Percentiles rank a stretch among this genome's conserved stretches.
phyloP scores from a whole-genome alignment of 208 protist genomes.

The Leishmania arabica region DNA sequence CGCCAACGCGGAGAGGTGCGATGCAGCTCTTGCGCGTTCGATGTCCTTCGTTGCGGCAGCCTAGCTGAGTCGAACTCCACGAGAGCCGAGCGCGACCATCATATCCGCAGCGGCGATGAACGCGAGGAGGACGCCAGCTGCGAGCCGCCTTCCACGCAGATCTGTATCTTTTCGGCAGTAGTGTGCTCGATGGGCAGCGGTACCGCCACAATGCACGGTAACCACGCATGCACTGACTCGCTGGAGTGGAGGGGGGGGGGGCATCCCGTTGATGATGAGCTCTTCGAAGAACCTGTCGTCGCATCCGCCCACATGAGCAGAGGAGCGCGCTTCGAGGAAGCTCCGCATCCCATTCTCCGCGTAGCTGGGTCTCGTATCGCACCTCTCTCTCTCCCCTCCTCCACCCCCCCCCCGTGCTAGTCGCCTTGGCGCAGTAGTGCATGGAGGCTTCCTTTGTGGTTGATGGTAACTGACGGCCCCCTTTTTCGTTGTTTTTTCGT shows the following conservation, averaged over 20 bases:
- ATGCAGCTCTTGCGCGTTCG: neutral
- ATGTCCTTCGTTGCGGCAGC: neutral
- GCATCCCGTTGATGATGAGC: neutral
- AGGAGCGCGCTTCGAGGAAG: neutral
- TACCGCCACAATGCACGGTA: neutral
- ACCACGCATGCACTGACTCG: neutral
- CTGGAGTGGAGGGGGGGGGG: neutral
- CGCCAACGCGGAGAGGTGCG: neutral
- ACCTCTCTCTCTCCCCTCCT: no score
- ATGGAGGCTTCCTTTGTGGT: no score
- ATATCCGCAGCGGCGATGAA: neutral
- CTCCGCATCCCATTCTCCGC: neutral
- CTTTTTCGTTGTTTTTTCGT: no score
- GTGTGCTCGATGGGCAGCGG: neutral
- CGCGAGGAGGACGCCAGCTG: neutral
- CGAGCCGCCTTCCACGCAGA: neutral
- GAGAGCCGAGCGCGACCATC: neutral
- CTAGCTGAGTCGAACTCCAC: neutral
- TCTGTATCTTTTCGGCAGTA: neutral
- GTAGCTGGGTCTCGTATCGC: neutral
- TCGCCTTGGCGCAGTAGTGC: no score
- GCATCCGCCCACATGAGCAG: neutral
- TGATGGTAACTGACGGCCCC: no score
- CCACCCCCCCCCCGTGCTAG: no score
- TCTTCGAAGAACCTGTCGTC: neutral